phyloP scores from a whole-genome alignment of 2,329 filamentous ascomycete species.

The Lachnellula willkommii region DNA sequence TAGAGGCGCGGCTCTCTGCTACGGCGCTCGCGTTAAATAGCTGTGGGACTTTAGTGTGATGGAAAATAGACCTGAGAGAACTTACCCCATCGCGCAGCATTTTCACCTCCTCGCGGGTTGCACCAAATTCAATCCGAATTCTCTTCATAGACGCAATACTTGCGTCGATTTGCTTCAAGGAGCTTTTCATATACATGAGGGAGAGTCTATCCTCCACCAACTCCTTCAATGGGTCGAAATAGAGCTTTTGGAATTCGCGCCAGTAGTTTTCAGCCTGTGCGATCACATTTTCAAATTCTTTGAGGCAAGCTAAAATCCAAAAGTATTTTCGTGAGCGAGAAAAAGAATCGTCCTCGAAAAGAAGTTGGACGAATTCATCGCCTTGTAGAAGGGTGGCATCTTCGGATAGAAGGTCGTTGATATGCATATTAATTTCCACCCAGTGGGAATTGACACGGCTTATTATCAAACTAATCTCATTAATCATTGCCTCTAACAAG shows the following conservation, averaged over 20 bases:
- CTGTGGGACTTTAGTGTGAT: background rate
- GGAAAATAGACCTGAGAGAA: background rate
- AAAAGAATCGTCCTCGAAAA: background rate
- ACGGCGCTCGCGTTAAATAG: background rate
- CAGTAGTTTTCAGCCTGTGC: background rate
- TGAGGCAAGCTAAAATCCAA: background rate
- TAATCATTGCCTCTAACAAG: background rate
- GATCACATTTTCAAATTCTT: background rate
- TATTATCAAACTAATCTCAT: background rate
- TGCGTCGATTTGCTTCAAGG: background rate
- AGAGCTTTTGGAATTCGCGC: background rate
- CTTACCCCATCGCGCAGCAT: background rate
- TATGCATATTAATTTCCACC: background rate
- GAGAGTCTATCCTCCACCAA: background rate
- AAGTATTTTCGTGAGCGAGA: background rate
- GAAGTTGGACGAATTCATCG: background rate
- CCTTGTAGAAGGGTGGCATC: background rate
- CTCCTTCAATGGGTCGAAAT: background rate
- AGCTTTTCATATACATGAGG: background rate
- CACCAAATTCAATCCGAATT: background rate
- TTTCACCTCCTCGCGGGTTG: background rate
- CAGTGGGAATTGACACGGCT: background rate
- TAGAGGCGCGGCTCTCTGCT: background rate
- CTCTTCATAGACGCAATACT: background rate
- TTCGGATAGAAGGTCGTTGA: background rate